Evolutionary conservation across 2,329 filamentous ascomycete genomes (phyloP).

Genomic region (Cryphonectria japonica): DNA sequence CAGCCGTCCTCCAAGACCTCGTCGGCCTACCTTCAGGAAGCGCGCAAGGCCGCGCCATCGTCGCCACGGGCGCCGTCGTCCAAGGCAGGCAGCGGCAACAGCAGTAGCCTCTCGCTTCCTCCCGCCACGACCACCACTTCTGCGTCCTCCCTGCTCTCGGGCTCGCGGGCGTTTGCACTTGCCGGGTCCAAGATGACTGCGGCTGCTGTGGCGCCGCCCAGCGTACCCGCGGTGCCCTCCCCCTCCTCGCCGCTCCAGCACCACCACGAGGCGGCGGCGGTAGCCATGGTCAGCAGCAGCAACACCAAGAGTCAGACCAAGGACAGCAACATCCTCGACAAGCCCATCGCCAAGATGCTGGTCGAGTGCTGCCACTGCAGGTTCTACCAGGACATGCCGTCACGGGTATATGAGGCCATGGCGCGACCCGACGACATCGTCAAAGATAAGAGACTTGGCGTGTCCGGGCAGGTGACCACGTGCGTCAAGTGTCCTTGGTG

Average conservation of each 20-base stretch:
- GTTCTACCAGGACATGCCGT: constrained; percentile 69
- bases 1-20: constrained; percentile 34
- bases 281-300: constrained; percentile 21
- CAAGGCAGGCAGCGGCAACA: constrained; percentile 7
- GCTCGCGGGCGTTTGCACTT: constrained; percentile 25
- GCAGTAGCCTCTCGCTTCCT: background rate
- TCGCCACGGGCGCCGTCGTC: constrained; percentile 32
- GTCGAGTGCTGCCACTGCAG: constrained; percentile 68
- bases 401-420: constrained; percentile 67
- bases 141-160: constrained; percentile 10
- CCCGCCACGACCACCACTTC: constrained; percentile 23
- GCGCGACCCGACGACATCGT: constrained; percentile 60
- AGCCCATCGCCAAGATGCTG: constrained; percentile 64
- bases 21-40: constrained; percentile 42
- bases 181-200: constrained; percentile 17
- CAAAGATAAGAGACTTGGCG: constrained; percentile 54
- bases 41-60: constrained; percentile 39
- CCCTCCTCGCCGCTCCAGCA: constrained; percentile 1
- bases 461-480: constrained; percentile 61
- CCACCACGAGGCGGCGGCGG: background rate
- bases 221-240: background rate
- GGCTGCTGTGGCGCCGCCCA: background rate
- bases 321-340: constrained; percentile 28
- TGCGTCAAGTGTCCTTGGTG: constrained; percentile 74
- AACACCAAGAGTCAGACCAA: background rate